phyloP scores from a whole-genome alignment of 225 moss, liverwort and hornwort species.

The Antitrichia curtipendula region DNA sequence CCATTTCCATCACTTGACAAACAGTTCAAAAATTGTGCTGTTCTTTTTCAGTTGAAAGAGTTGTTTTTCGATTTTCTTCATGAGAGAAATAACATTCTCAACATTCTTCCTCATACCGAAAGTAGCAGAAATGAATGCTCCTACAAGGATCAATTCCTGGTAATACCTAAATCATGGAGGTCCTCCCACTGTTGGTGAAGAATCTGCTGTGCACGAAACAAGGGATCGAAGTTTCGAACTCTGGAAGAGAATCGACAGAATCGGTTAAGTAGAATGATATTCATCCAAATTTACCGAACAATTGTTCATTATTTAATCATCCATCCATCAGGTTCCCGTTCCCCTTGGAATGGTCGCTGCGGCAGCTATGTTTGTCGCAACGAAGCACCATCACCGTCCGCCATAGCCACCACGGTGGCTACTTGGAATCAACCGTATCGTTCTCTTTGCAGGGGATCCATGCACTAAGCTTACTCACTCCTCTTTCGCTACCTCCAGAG shows the following conservation, averaged over 20 bases:
- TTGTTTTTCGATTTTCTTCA: neutral
- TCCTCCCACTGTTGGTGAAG: neutral
- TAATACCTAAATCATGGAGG: neutral
- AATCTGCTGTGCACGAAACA: neutral
- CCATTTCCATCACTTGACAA: neutral
- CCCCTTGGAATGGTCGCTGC: neutral
- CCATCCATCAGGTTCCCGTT: neutral
- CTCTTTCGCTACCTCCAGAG: neutral
- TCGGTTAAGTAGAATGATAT: neutral
- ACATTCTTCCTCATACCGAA: neutral
- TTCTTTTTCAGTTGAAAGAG: neutral
- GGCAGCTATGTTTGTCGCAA: neutral
- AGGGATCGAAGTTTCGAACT: neutral
- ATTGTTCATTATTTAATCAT: neutral
- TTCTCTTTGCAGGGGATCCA: neutral
- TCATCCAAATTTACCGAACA: neutral
- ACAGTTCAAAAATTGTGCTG: neutral
- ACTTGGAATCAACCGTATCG: neutral
- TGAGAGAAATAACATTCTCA: neutral
- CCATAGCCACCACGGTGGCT: constrained; percentile 4
- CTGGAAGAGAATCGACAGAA: neutral
- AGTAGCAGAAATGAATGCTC: neutral
- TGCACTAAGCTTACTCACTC: neutral
- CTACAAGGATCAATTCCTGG: neutral
- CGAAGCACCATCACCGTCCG: neutral